Evolutionary conservation across 2,329 filamentous ascomycete species (phyloP).

Genomic region (Arthroderma uncinatum): DNA sequence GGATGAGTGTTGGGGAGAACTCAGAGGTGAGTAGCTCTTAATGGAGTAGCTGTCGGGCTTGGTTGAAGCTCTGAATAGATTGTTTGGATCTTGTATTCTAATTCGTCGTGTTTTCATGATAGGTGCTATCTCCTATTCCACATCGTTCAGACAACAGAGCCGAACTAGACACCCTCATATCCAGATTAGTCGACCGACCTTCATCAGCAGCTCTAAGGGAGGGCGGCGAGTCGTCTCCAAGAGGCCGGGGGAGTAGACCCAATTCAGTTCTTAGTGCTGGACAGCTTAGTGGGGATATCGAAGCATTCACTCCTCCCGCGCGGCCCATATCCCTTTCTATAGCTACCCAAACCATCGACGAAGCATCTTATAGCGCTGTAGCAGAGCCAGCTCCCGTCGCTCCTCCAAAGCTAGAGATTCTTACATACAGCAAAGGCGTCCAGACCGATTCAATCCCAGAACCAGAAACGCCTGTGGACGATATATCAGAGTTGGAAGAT

Average conservation of each 20-base stretch:
- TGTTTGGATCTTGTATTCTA: too few relatives aligned
- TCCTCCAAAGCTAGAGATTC: conserved; percentile 57
- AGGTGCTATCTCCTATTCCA: conserved; percentile 45
- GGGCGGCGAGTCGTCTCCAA: conserved; percentile 34
- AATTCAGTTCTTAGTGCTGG: conserved; percentile 76
- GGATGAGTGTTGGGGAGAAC: conserved; percentile 56
- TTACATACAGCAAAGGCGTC: conserved; percentile 94
- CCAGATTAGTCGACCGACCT: conserved; percentile 66
- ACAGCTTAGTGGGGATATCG: conserved; percentile 63
- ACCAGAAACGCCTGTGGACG: conserved; percentile 42
- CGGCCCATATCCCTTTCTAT: conserved; percentile 36
- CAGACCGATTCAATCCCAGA: conserved; percentile 69
- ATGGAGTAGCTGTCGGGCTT: too few relatives aligned
- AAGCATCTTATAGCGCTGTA: conserved; percentile 61
- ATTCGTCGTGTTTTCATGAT: neutral
- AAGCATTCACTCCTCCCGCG: conserved; percentile 28
- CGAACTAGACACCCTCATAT: conserved; percentile 74
- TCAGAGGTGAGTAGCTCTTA: conserved; percentile 55
- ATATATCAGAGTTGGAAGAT: conserved; percentile 50
- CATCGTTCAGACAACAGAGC: conserved; percentile 55
- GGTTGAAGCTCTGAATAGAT: too few relatives aligned
- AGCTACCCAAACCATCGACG: conserved; percentile 55
- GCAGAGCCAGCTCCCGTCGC: conserved; percentile 69
- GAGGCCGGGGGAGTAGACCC: conserved; percentile 55
- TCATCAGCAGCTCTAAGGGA: conserved; percentile 55